These are phyloP conservation scores for Myriosclerotinia duriaeana DNA, from an alignment of 2,329 filamentous ascomycete genomes.

Conservation along the genomic window DNA sequence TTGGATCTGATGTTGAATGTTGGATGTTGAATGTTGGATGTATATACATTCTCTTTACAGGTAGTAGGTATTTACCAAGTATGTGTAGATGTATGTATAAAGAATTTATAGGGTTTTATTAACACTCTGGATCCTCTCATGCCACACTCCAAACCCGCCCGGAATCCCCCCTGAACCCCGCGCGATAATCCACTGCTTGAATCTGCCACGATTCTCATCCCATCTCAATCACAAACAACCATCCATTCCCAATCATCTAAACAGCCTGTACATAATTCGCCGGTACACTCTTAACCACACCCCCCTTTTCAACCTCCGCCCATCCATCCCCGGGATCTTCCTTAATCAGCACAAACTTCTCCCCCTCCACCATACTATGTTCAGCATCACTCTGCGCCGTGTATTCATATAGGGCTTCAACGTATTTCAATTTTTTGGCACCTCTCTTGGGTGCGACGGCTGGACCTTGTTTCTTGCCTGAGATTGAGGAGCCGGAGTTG, in stretches of 20 bases:
- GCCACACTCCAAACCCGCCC: too few species aligned
- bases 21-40: too few species aligned
- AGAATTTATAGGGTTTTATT: too few species aligned
- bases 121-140: too few species aligned
- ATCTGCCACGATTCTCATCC: background rate
- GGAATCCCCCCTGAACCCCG: too few species aligned
- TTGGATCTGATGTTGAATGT: too few species aligned
- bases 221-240: background rate
- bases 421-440: slow-evolving; percentile 91
- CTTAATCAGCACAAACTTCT: slow-evolving; percentile 85
- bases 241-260: slow-evolving; percentile 15
- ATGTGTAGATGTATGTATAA: too few species aligned
- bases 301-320: slow-evolving; percentile 94
- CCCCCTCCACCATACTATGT: slow-evolving; percentile 86
- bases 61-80: too few species aligned
- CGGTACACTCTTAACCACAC: slow-evolving; percentile 82
- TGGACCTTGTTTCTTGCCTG: slow-evolving; percentile 43
- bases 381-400: slow-evolving; percentile 80
- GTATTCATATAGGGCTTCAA: slow-evolving; percentile 92
- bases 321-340: slow-evolving; percentile 91
- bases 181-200: too few species aligned
- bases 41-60: too few species aligned
- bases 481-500: slow-evolving; percentile 69
- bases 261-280: slow-evolving; percentile 80
- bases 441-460: slow-evolving; percentile 87